phyloP scores from a whole-genome alignment of 139 green algal genomes.

The Desmodesmus armatus region DNA sequence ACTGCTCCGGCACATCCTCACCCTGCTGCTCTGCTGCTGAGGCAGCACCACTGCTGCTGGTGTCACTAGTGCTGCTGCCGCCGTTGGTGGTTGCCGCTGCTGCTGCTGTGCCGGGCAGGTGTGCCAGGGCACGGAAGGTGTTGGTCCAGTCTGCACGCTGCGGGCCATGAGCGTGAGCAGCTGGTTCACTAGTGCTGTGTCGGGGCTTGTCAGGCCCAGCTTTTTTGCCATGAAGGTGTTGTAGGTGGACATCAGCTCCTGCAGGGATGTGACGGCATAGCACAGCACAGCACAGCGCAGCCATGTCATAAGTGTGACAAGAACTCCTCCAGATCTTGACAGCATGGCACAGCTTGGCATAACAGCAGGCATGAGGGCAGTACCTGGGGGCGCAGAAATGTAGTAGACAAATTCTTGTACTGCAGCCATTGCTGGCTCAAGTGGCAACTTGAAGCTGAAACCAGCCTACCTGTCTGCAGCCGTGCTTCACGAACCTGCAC shows the following conservation, averaged over 20 bases:
- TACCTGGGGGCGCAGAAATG: not conserved
- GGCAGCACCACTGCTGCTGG: not conserved
- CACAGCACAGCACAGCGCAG: not conserved
- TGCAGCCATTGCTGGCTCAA: too few species aligned
- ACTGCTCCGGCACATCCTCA: not conserved
- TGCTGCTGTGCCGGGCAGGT: slow-evolving; percentile 42
- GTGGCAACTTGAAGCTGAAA: too few species aligned
- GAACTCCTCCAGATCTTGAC: not conserved
- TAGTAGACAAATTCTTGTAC: not conserved
- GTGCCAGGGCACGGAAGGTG: slow-evolving; percentile 73
- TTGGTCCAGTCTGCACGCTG: slow-evolving; percentile 85
- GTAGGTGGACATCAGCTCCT: slow-evolving; percentile 68
- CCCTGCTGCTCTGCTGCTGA: slow-evolving; percentile 33
- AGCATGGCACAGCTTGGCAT: not conserved
- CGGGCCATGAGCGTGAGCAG: slow-evolving; percentile 77
- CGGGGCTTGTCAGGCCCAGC: slow-evolving; percentile 78
- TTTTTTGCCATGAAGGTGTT: slow-evolving; percentile 74
- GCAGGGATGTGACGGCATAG: not conserved
- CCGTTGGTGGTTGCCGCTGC: not conserved
- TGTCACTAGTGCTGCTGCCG: slow-evolving; percentile 1
- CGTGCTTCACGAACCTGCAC: too few species aligned
- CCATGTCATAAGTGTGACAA: not conserved
- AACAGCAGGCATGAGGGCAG: not conserved
- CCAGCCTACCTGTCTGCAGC: too few species aligned
- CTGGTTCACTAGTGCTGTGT: slow-evolving; percentile 58